These are phyloP conservation scores for Trichoderma sp. DNA, from an alignment of 2,329 filamentous ascomycete species.

Conservation along the genomic window DNA sequence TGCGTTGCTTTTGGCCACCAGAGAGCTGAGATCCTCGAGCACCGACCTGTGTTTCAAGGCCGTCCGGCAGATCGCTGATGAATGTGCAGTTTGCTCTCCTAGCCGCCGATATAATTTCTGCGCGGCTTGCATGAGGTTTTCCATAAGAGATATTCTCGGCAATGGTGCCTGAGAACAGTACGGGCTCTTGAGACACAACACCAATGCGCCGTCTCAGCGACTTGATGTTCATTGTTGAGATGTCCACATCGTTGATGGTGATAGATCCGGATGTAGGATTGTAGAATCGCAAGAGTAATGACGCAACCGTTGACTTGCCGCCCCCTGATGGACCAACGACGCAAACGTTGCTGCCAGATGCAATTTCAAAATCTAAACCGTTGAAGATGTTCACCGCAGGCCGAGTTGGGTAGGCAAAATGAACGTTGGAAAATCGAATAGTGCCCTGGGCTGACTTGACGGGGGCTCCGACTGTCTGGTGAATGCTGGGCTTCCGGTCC, in stretches of 20 bases:
- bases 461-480: constrained; percentile 75
- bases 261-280: constrained; percentile 74
- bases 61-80: constrained; percentile 93
- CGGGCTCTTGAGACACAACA: constrained; percentile 92
- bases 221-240: constrained; percentile 86
- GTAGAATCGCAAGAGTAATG: constrained; percentile 89
- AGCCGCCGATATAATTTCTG: constrained; percentile 82
- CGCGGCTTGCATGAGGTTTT: constrained; percentile 69
- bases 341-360: constrained; percentile 89
- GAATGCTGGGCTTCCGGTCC: constrained; percentile 81
- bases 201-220: constrained; percentile 89
- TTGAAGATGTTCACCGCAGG: constrained; percentile 91
- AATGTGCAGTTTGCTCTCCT: constrained; percentile 94
- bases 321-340: constrained; percentile 95
- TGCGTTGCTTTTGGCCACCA: constrained; percentile 95
- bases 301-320: constrained; percentile 92
- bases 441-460: constrained; percentile 82
- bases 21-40: constrained; percentile 90
- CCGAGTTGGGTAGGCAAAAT: constrained; percentile 89
- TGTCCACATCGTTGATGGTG: constrained; percentile 78
- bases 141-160: constrained; percentile 88
- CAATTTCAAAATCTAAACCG: constrained; percentile 83
- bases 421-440: constrained; percentile 82
- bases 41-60: constrained; percentile 89
- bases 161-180: constrained; percentile 81